Evolutionary conservation across 192 early-diverging fungal species (phyloP).

Genomic region (Obelidium mucronatum): DNA sequence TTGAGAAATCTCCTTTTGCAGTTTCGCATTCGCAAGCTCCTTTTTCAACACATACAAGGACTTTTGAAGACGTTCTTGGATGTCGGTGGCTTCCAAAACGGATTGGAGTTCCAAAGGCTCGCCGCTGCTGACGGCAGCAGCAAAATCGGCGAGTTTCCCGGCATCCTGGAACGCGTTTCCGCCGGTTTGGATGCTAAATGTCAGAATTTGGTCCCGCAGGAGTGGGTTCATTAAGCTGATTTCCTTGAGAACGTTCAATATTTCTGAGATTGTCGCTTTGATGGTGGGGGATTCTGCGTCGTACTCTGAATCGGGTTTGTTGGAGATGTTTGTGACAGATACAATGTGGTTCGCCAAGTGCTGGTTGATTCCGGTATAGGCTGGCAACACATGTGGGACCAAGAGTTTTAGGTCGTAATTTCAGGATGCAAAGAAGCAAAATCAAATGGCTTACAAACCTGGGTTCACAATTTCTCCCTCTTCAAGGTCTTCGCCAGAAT

Average conservation of each 20-base stretch:
- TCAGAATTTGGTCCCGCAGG: conserved; percentile 98
- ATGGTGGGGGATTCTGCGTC: conserved; percentile 85
- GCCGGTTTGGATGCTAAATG: conserved; percentile 95
- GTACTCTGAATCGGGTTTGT: conserved; percentile 84
- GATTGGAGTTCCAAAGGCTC: conserved; percentile 92
- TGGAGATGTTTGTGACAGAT: conserved; percentile 88
- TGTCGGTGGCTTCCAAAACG: conserved; percentile 85
- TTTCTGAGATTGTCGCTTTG: conserved; percentile 92
- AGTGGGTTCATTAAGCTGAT: conserved; percentile 94
- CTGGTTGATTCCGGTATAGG: conserved; percentile 50
- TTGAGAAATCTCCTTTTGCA: conserved; percentile 97
- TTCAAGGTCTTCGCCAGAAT: background rate
- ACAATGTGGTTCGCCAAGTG: conserved; percentile 71
- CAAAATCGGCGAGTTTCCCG: conserved; percentile 95
- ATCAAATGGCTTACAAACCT: conserved; percentile 9
- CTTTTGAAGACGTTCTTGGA: conserved; percentile 93
- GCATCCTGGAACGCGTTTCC: conserved; percentile 96
- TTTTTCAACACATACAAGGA: conserved; percentile 94
- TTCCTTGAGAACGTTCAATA: conserved; percentile 95
- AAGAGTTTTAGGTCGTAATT: too few relatives aligned
- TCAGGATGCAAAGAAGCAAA: background rate
- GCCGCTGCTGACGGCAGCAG: conserved; percentile 92
- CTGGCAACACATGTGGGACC: background rate
- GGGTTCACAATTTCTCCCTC: background rate
- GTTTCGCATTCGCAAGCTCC: conserved; percentile 95